Conservation (phyloP, 345 rosid species). For the Carallia brachiata region DNA sequence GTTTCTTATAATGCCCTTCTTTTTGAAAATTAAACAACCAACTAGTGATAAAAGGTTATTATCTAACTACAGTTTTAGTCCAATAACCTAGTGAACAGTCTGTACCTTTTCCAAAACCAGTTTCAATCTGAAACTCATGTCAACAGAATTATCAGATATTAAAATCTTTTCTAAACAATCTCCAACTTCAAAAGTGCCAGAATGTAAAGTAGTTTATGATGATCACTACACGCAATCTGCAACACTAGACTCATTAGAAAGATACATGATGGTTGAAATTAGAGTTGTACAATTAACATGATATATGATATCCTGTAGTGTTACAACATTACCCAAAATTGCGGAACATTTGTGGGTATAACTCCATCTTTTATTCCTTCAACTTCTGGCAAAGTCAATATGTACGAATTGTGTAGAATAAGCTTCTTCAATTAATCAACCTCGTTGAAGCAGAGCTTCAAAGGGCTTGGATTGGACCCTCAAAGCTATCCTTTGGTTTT, state of each 20-base stretch:
- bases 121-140: constrained; percentile 79
- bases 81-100: neutral
- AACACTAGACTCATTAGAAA: constrained; percentile 1
- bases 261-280: too few species aligned
- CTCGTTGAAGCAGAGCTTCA: too few species aligned
- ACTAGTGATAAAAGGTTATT: neutral
- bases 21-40: constrained; percentile 8
- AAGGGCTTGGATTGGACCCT: too few species aligned
- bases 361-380: constrained; percentile 62
- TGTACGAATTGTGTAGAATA: constrained; percentile 75
- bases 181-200: constrained; percentile 82
- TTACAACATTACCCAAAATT: constrained; percentile 62
- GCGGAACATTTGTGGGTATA: constrained; percentile 86
- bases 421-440: constrained; percentile 84
- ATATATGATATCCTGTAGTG: neutral
- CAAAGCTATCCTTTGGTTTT: too few species aligned
- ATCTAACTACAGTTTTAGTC: too few species aligned
- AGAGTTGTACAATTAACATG: too few species aligned
- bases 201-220: constrained; percentile 66
- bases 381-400: constrained; percentile 75
- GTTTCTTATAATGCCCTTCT: neutral
- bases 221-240: constrained; percentile 64
- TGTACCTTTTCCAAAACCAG: constrained; percentile 80
- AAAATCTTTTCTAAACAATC: constrained; percentile 72
- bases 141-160: constrained; percentile 74